Percentiles rank a stretch among this genome's conserved stretches.
Conservation (phyloP, 176 grass and related monocot species). For the Oryza glumipatula region DNA sequence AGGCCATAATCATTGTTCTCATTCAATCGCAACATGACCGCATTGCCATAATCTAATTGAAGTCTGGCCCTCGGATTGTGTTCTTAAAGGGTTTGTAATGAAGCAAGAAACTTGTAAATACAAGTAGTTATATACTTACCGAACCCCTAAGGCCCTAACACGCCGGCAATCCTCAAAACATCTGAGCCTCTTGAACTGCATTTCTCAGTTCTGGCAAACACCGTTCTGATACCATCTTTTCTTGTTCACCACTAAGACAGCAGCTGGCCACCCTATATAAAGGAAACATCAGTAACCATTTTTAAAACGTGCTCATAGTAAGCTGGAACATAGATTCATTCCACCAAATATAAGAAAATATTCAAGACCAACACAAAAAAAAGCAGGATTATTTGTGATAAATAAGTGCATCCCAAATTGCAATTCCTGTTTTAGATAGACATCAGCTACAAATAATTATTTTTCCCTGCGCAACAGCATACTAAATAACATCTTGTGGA, state of each 20-base stretch:
- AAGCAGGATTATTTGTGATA: not conserved
- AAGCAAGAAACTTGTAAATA: not conserved
- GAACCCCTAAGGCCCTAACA: constrained; percentile 78
- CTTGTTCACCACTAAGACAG: constrained; percentile 88
- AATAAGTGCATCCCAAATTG: not conserved
- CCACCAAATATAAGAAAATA: not conserved
- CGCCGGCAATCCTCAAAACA: constrained; percentile 84
- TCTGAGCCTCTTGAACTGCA: constrained; percentile 79
- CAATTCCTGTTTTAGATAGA: not conserved
- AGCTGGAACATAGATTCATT: constrained; percentile 5
- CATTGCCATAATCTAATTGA: not conserved
- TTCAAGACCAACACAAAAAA: not conserved
- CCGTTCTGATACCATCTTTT: constrained; percentile 77
- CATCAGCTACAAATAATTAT: not conserved
- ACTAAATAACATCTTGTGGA: not conserved
- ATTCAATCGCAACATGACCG: not conserved
- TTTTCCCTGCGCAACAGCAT: not conserved
- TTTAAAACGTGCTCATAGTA: not conserved
- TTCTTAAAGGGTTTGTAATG: not conserved
- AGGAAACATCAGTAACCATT: constrained; percentile 18
- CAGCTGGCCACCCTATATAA: constrained; percentile 86
- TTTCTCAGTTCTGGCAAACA: constrained; percentile 85
- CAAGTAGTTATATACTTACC: constrained; percentile 52
- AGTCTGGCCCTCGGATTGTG: not conserved
- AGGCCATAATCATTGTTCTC: not conserved